Percentiles rank a stretch among this genome's conserved stretches.
Evolutionary conservation across 768 basidiomycete species (phyloP).

Genomic region (Antrodiella citrinella): DNA sequence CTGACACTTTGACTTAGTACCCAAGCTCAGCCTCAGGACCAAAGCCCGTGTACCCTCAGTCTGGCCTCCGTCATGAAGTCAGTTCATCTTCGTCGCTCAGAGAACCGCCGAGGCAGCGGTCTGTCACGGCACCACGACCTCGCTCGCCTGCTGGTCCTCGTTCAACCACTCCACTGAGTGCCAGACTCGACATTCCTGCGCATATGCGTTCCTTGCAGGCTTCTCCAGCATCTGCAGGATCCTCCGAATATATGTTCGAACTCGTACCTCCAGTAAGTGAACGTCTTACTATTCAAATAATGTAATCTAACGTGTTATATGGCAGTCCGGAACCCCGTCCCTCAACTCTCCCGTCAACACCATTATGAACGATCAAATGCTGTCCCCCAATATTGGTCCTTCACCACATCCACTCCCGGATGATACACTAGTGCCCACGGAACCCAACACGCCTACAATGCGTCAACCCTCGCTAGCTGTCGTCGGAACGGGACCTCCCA

Average conservation of each 20-base stretch:
- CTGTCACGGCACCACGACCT: background rate
- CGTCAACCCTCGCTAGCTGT: conserved; percentile 5
- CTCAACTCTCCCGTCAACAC: conserved; percentile 10
- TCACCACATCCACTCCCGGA: conserved; percentile 3
- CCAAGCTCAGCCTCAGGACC: background rate
- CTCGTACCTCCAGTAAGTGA: conserved; percentile 20
- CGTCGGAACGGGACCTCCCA: background rate
- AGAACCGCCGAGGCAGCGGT: background rate
- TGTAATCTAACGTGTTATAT: background rate
- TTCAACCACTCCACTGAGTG: conserved; percentile 9
- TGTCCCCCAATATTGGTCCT: conserved; percentile 12
- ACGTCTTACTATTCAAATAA: background rate
- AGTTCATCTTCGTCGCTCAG: background rate
- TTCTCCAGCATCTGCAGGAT: conserved; percentile 6
- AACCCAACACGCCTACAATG: conserved; percentile 9
- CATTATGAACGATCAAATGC: conserved; percentile 10
- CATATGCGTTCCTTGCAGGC: conserved; percentile 3
- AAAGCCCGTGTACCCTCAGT: background rate
- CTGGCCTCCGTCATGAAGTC: background rate
- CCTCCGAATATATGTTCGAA: conserved; percentile 11
- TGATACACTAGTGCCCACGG: conserved; percentile 5
- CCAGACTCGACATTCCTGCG: conserved; percentile 5
- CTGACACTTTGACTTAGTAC: too few relatives aligned
- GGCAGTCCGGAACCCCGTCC: conserved; percentile 16
- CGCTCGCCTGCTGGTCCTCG: conserved; percentile 6